Base-by-base conservation (phyloP, 2,329 filamentous ascomycete genomes). In the Alternaria ventricosa region DNA sequence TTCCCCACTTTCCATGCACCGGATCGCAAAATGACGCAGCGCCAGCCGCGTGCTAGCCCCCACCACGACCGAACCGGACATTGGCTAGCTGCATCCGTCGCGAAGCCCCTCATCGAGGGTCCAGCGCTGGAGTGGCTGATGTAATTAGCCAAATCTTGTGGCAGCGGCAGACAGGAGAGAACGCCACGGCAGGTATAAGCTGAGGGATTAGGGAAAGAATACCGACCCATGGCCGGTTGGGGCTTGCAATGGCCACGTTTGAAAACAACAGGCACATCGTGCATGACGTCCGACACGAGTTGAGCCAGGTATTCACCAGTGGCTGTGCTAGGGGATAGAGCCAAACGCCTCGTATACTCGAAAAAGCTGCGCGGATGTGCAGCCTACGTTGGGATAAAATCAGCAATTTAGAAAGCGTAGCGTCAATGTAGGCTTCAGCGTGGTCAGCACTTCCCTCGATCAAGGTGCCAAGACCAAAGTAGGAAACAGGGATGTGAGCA, bases 1-100 rank as follows among this genome's bases (percentile, higher is more conserved):
- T 66, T 64, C 71, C 70, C 70, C 71, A 67, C 63, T 64, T 69
- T 62, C 28, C 63, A 59, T 65, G 66, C 65, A 62, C 41, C 33
- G 53, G 57, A 63, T 55, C 41, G 57, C 11, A 55, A 28, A 68
- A 75, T 77, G 75, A 77, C 73, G 75, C 72, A 74, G 63, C 58
- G 51, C 53, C 46, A 47, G 60, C 63, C 64, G 61, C 64, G 64
- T 69, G 68, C 69, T 65, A 55, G 33, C 25, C 61, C 53, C 66
- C 67, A 59, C 64, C 58, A 65, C 49, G 20, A 49, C 56, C 63
- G 57, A 47, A 64, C 56, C 9, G 45, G 67, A 53, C 44, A 51
- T 20, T 20, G 9, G 10, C 55, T 65, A 66, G 61, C 68, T 64
- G 45, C 58, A 57, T 61, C 47, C 41, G 55, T 63, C 41, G 41